Percentiles rank a stretch among this genome's conserved stretches.
Evolutionary conservation across 176 grass and related monocot genomes (phyloP).

Genomic region (Cenchrus americanus): DNA sequence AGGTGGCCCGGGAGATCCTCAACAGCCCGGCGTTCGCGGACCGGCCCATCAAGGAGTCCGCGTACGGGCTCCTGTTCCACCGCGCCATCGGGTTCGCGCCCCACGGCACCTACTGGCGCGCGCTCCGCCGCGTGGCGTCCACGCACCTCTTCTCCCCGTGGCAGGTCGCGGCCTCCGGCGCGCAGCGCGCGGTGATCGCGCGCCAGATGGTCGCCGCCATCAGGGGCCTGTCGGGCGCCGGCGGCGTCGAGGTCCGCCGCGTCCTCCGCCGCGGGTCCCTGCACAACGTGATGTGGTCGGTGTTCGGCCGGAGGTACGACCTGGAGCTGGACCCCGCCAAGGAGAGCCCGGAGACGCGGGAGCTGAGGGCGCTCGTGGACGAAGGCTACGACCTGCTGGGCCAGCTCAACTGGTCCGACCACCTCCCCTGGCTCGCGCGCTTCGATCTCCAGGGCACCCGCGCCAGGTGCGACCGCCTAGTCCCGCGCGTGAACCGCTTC

Average conservation of each 20-base stretch:
- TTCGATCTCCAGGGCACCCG: conserved; percentile 70
- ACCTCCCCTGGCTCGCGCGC: conserved; percentile 67
- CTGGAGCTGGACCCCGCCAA: conserved; percentile 39
- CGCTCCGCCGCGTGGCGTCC: conserved; percentile 71
- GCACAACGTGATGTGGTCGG: conserved; percentile 86
- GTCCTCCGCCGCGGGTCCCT: conserved; percentile 68
- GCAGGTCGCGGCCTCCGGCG: conserved; percentile 63
- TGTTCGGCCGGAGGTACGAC: conserved; percentile 73
- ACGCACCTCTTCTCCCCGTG: conserved; percentile 87
- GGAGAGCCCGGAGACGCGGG: conserved; percentile 54
- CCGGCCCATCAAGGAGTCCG: conserved; percentile 87
- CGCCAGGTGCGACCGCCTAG: conserved; percentile 60
- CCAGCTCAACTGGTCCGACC: conserved; percentile 89
- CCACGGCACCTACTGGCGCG: conserved; percentile 73
- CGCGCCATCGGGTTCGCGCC: conserved; percentile 98
- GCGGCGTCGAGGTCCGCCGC: conserved; percentile 45
- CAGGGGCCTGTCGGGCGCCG: neutral
- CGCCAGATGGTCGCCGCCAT: conserved; percentile 53
- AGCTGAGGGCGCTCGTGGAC: conserved; percentile 67
- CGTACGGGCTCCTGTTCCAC: conserved; percentile 83
- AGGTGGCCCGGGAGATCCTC: conserved; percentile 78
- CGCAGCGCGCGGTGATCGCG: conserved; percentile 61
- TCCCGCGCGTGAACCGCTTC: conserved; percentile 66
- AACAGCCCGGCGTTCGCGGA: conserved; percentile 62
- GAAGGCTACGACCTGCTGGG: conserved; percentile 90